Evolutionary conservation across 163 green algal genomes (phyloP).

Genomic region (Chloroidium sp.): DNA sequence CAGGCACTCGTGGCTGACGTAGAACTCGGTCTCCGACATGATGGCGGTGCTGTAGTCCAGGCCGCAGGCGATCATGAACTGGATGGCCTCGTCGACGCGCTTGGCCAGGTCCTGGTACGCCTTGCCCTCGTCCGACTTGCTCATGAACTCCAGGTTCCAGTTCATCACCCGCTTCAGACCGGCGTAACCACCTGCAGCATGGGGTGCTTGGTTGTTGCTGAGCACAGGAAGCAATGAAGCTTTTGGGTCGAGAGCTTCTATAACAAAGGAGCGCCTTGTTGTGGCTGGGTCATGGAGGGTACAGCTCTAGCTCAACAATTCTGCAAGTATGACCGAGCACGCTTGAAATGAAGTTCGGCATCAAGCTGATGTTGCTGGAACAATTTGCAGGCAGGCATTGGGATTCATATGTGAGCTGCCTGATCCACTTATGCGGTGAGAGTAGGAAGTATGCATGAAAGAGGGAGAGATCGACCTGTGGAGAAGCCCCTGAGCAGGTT

Average conservation of each 20-base stretch:
- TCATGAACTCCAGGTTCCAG: slow-evolving; percentile 99
- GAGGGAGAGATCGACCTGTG: slow-evolving; percentile 22
- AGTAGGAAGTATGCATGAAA: not conserved
- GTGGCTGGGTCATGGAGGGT: too few species aligned
- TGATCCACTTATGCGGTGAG: too few species aligned
- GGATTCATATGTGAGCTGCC: too few species aligned
- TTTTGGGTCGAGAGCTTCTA: too few species aligned
- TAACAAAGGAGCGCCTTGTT: too few species aligned
- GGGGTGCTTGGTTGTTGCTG: too few species aligned
- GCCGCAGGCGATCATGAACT: slow-evolving; percentile 95
- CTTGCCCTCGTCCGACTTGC: slow-evolving; percentile 67
- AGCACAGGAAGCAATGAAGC: too few species aligned
- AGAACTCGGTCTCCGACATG: slow-evolving; percentile 97
- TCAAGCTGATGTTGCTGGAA: too few species aligned
- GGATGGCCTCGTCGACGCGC: slow-evolving; percentile 87
- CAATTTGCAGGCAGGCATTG: too few species aligned
- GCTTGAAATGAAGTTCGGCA: too few species aligned
- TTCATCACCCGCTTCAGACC: slow-evolving; percentile 80
- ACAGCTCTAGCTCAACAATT: too few species aligned
- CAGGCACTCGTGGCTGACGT: slow-evolving; percentile 92
- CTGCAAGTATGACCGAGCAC: too few species aligned
- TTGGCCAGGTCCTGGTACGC: slow-evolving; percentile 87
- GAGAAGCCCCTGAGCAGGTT: slow-evolving; percentile 96
- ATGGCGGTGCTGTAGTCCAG: slow-evolving; percentile 59
- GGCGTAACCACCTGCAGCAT: slow-evolving; percentile 78